Base-by-base conservation (phyloP, 352 stramenopile species). In the Globisporangium perplexum region DNA sequence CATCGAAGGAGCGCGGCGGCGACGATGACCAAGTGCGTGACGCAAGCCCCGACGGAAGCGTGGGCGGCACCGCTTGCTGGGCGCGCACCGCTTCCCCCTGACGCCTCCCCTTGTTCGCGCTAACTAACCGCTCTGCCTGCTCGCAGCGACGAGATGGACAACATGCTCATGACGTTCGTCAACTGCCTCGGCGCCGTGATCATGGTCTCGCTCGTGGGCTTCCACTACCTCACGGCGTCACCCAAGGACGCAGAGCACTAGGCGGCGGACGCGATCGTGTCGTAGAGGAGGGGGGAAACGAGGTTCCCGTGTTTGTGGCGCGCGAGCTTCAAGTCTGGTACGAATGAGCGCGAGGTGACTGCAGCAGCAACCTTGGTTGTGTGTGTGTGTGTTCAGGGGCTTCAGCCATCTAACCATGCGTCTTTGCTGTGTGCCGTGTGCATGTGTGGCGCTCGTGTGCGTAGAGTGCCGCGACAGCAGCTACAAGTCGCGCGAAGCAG, bases 181-280 rank as follows among this genome's bases (percentile, higher is more conserved):
- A 95, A 95, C 71, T 88, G 72, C 60, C 69, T 95, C 39, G 85
- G 85, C 53, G 77, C 85, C 12, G 73, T 88, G 17, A 93, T 95
- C 68, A 95, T 93, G 81, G 67, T 95, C 23, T 92, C 82, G 31
- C 68, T 95, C 23, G 83, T 95, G 38, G 79, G 83, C 26, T 95
- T 93, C 68, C 85, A 95, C 67, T 95, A 93, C 63, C 77, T 95
- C 48, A 92, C 82, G 31, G 80, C 85, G 11, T 86, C 80, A 17
- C 68, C 77, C 26, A 89, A 89, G 58, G 85, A 95, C 50, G 79
- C 83, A 7, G 81, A 93, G 53, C 68, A 90, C 52, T 95, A 91
- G 56, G 31, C 23, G 15, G 14, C 12, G 8, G 44, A 14, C 12
- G 22, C 44, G 15, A 20, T n/a, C n/a, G 36, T 10, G 36, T 1